Evolutionary conservation across 2,329 filamentous ascomycete species (phyloP).

Genomic region (Apiospora aurea): DNA sequence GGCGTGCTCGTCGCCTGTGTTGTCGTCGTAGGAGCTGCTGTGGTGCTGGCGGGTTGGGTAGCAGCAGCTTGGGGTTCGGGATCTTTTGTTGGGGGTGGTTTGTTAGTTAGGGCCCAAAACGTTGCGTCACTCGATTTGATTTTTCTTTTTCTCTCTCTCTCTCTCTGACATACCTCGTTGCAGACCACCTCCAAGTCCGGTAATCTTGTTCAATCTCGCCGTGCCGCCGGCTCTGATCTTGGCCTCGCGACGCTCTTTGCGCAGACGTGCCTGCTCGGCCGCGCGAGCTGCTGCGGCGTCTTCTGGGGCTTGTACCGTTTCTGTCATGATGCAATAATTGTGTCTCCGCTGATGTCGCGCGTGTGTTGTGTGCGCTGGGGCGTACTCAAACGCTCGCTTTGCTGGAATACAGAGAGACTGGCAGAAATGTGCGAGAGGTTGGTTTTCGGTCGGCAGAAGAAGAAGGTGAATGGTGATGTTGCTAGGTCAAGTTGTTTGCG

Average conservation of each 20-base stretch:
- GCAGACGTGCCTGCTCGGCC: constrained; percentile 72
- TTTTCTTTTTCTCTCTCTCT: too few species aligned
- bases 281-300: constrained; percentile 61
- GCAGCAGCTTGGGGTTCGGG: constrained; percentile 25
- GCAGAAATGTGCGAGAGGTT: neutral
- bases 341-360: neutral
- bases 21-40: constrained; percentile 40
- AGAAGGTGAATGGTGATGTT: constrained; percentile 4
- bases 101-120: constrained; percentile 4
- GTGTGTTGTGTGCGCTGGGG: neutral
- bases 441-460: neutral
- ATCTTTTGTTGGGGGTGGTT: constrained; percentile 21
- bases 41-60: constrained; percentile 40
- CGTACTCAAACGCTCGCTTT: neutral
- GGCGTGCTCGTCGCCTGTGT: constrained; percentile 35
- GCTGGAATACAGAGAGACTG: neutral
- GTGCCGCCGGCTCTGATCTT: constrained; percentile 78
- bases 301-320: constrained; percentile 41
- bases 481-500: constrained; percentile 5
- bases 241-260: constrained; percentile 80
- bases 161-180: constrained; percentile 47
- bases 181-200: constrained; percentile 69
- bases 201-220: constrained; percentile 77
- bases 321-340: constrained; percentile 35
- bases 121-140: constrained; percentile 6